These are phyloP conservation scores for Rhododendron simsii DNA, from an alignment of 148 eudicot species.

Conservation along the genomic window DNA sequence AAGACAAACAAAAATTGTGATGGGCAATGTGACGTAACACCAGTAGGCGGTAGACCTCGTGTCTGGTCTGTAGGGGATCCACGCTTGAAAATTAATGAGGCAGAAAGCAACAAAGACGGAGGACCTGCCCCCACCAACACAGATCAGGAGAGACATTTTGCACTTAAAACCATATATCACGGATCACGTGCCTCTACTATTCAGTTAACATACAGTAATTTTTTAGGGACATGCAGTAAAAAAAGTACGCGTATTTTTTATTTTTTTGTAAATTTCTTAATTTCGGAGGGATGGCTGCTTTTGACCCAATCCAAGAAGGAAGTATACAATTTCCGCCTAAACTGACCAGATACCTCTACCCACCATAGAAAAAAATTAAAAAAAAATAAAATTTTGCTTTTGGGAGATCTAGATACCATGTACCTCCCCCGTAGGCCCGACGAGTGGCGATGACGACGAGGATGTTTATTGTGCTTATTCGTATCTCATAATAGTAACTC, in stretches of 20 bases:
- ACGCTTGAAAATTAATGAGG: background rate
- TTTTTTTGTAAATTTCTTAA: too few relatives aligned
- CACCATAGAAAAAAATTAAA: background rate
- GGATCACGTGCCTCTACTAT: conserved; percentile 5
- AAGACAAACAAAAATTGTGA: background rate
- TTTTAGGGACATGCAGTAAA: background rate
- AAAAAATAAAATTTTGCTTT: background rate
- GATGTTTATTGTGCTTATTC: background rate
- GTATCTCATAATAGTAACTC: background rate
- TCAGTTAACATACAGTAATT: background rate
- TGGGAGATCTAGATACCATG: background rate
- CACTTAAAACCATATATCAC: background rate
- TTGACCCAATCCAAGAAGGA: background rate
- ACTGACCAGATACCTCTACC: background rate
- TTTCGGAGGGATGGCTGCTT: too few relatives aligned
- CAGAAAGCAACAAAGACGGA: background rate
- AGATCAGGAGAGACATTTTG: background rate
- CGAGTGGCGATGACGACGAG: background rate
- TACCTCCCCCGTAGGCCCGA: background rate
- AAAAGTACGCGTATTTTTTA: too few relatives aligned
- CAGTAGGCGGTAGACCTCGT: background rate
- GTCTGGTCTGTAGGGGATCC: background rate
- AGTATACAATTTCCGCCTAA: background rate
- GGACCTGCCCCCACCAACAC: background rate
- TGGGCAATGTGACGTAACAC: background rate